Evolutionary conservation across 2,329 filamentous ascomycete species (phyloP).

Genomic region (Trichoderma simmonsii): DNA sequence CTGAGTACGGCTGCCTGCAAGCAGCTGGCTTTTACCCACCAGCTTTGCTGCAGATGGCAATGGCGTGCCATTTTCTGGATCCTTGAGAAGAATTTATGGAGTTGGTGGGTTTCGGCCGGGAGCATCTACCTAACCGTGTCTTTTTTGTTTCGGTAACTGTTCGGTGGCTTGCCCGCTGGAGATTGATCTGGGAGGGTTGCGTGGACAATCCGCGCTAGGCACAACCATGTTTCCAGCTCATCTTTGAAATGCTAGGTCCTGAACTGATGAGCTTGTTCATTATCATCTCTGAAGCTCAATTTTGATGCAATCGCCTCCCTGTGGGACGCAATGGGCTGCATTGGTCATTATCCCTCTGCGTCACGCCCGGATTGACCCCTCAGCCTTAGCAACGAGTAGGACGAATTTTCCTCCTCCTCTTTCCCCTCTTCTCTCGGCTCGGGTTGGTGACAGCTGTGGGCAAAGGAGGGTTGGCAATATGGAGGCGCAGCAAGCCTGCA

Average conservation of each 20-base stretch:
- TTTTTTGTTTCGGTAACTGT: slow-evolving; percentile 33
- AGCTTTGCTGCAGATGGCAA: background rate
- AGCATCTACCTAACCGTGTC: background rate
- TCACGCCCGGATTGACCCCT: background rate
- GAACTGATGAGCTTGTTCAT: background rate
- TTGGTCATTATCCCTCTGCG: background rate
- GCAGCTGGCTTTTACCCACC: background rate
- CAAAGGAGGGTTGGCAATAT: background rate
- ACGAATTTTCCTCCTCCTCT: background rate
- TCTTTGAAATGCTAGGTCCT: background rate
- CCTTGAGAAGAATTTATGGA: background rate
- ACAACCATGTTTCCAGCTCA: background rate
- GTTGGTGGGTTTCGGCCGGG: background rate
- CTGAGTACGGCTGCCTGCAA: background rate
- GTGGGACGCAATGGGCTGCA: background rate
- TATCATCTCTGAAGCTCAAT: background rate
- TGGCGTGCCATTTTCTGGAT: background rate
- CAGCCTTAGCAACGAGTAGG: background rate
- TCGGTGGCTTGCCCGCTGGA: slow-evolving; percentile 27
- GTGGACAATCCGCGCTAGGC: background rate
- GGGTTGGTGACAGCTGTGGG: background rate
- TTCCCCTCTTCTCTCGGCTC: background rate
- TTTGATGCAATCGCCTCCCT: background rate
- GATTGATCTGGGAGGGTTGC: background rate
- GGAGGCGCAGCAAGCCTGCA: slow-evolving; percentile 20